These are phyloP conservation scores for Solanum gracilifrons DNA, from an alignment of 257 asterid species.

Conservation along the genomic window DNA sequence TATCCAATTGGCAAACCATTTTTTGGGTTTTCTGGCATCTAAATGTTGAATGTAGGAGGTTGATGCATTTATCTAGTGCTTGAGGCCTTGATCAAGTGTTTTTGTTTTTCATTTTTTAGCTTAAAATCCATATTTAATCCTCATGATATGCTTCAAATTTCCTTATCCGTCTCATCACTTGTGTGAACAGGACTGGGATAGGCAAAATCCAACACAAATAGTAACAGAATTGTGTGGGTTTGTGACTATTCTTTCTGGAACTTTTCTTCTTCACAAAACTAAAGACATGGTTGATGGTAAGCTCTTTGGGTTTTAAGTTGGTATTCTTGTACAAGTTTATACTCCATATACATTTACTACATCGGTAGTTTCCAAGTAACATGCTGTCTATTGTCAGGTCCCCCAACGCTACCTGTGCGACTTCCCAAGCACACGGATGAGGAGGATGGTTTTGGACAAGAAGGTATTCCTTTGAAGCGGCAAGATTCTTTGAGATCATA, in stretches of 20 bases:
- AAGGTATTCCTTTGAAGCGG: slow-evolving; percentile 75
- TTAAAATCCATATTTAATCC: not conserved
- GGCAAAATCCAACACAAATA: slow-evolving; percentile 90
- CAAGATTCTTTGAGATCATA: slow-evolving; percentile 54
- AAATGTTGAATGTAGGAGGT: not conserved
- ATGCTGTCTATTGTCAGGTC: slow-evolving; percentile 18
- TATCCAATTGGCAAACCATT: not conserved
- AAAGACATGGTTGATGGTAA: slow-evolving; percentile 87
- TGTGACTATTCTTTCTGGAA: slow-evolving; percentile 90
- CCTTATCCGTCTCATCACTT: not conserved
- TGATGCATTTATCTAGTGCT: not conserved
- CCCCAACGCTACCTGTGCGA: slow-evolving; percentile 19
- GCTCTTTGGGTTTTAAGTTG: not conserved
- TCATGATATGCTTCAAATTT: not conserved
- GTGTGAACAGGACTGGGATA: slow-evolving; percentile 80
- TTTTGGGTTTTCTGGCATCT: not conserved
- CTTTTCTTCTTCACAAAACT: slow-evolving; percentile 98
- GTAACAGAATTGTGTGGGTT: slow-evolving; percentile 94
- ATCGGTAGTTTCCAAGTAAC: not conserved
- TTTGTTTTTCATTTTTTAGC: not conserved
- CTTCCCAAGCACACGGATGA: slow-evolving; percentile 47
- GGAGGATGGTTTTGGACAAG: slow-evolving; percentile 56
- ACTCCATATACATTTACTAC: not conserved
- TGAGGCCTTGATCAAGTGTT: not conserved
- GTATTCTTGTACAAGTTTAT: not conserved